phyloP scores from a whole-genome alignment of 257 asterid species.

The Solanum stenotomum region DNA sequence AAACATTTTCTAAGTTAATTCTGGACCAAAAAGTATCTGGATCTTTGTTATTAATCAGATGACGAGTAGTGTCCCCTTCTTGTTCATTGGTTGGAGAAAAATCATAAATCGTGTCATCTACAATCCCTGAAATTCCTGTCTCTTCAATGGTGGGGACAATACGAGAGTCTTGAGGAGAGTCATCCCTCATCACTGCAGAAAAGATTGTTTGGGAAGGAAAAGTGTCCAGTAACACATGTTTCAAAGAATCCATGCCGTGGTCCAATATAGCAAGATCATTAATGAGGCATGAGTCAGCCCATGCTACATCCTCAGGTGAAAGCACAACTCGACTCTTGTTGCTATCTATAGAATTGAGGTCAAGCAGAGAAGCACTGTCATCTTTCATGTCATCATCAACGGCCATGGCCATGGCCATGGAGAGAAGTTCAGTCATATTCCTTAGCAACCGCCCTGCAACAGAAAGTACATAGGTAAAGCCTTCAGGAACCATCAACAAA shows the following conservation, averaged over 20 bases:
- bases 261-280: constrained; percentile 31
- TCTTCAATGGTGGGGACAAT: neutral
- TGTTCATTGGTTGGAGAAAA: constrained; percentile 7
- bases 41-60: constrained; percentile 1
- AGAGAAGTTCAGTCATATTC: neutral
- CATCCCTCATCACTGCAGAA: constrained; percentile 2
- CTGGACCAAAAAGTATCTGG: constrained; percentile 30
- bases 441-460: neutral
- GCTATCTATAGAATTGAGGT: constrained; percentile 1
- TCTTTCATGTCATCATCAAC: constrained; percentile 15
- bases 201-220: constrained; percentile 7
- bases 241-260: constrained; percentile 31
- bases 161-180: constrained; percentile 1
- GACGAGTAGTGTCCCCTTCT: constrained; percentile 3
- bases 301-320: constrained; percentile 54
- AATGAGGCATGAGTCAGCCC: constrained; percentile 69
- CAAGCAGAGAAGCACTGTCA: neutral
- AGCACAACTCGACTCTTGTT: constrained; percentile 15
- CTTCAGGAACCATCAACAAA: neutral
- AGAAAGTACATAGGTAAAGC: neutral
- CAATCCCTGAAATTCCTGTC: neutral
- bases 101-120: constrained; percentile 1
- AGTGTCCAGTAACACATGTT: constrained; percentile 26
- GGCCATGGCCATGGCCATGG: neutral
- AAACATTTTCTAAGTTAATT: constrained; percentile 25